A percentile compares a stretch with the other conserved stretches of the same genome.
These are phyloP conservation scores for Hypoxylon sp. DNA, from an alignment of 2,329 filamentous ascomycete genomes.

Conservation along the genomic window DNA sequence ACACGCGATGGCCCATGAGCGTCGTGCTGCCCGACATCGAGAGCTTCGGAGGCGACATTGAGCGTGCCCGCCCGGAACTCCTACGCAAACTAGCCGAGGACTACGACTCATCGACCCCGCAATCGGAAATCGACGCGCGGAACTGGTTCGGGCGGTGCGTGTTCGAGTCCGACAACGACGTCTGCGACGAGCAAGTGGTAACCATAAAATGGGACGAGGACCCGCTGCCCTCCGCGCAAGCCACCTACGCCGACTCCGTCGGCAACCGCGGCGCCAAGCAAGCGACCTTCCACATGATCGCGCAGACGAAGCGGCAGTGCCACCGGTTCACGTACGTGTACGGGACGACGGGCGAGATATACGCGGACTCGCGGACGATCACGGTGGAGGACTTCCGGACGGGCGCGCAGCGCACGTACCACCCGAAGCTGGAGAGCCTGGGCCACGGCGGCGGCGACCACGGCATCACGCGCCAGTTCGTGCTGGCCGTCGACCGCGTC, in stretches of 20 bases:
- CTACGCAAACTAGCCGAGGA: constrained; percentile 61
- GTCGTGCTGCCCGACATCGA: constrained; percentile 96
- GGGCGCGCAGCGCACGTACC: constrained; percentile 67
- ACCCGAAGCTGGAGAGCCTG: constrained; percentile 72
- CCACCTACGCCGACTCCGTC: constrained; percentile 43
- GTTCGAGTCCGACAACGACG: constrained; percentile 92
- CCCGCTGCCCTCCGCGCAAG: constrained; percentile 52
- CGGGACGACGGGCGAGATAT: constrained; percentile 87
- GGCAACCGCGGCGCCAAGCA: constrained; percentile 79
- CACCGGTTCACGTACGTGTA: constrained; percentile 88
- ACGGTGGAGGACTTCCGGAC: constrained; percentile 80
- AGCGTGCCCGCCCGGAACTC: constrained; percentile 59
- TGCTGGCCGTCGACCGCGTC: constrained; percentile 84
- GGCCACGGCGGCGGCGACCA: constrained; percentile 83
- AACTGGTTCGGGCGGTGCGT: constrained; percentile 97
- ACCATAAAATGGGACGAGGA: constrained; percentile 90
- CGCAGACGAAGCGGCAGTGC: constrained; percentile 89
- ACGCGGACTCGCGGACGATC: constrained; percentile 85
- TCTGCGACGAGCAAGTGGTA: constrained; percentile 93
- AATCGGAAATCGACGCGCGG: constrained; percentile 63
- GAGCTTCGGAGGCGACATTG: constrained; percentile 69
- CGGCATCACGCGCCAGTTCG: constrained; percentile 85
- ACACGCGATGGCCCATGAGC: constrained; percentile 84
- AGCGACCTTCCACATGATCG: constrained; percentile 93
- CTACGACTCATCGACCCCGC: constrained; percentile 66